Evolutionary conservation across 495 filamentous ascomycete species (phyloP), one percentile per base, ranked within the genome.

Genomic region (Hypoxylon perforatum): DNA sequence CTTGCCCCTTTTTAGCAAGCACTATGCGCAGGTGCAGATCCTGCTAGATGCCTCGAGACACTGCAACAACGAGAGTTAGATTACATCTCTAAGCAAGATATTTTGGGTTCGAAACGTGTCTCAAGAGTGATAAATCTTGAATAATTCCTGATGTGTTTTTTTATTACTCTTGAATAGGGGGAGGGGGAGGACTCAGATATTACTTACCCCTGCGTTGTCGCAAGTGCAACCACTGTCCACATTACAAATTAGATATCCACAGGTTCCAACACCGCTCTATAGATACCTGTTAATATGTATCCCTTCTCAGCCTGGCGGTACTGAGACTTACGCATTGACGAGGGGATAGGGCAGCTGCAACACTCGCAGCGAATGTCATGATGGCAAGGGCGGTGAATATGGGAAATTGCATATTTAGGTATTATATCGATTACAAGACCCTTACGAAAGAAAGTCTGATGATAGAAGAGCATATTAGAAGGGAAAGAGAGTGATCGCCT

Each of bases 191-290:
- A n/a, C n/a, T n/a, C n/a, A n/a, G n/a, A n/a, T n/a, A n/a, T n/a
- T n/a, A n/a, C n/a, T n/a, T n/a, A n/a, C n/a, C n/a, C 56, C 56
- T 0, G 19, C 56, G 15, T 59, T 59, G 35, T 18, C 14, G 14
- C 56, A 59, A 23, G 56, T 59, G 21, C 56, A 59, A 28, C 56
- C 56, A 22, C 41, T 48, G 6, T 49, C 18, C 33, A 60, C 57
- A 5, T 60, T 60, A 36, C 46, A 60, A 28, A 60, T 60, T 35
- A 51, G 46, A 0, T 51, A 35, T 3, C 57, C 57, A n/a, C 46
- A 60, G 15, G 46, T 60, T 33, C 57, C 57, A 28, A 60, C 8
- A 10, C 57, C 57, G 23, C 35, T 50, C 57, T 60, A 41, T 10
- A 23, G 5, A 39, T 14, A 0, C 4, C 21, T 35, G 10, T 51